Conservation (phyloP, 129 eudicot genomes). For the Flaveria sonorensis region DNA sequence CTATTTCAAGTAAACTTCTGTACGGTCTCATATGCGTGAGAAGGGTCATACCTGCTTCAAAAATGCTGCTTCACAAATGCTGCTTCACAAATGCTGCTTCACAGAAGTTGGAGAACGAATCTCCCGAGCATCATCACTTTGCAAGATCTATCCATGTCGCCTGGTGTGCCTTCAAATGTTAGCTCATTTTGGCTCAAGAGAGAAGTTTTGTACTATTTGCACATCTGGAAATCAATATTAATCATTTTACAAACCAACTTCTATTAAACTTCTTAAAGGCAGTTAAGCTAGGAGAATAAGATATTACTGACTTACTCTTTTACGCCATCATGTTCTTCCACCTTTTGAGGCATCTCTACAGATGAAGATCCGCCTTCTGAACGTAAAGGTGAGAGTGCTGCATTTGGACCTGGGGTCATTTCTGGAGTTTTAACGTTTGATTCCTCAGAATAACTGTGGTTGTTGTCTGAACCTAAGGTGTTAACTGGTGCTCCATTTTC, state of each 20-base stretch:
- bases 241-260: slow-evolving; percentile 15
- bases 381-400: slow-evolving; percentile 28
- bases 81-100: no score
- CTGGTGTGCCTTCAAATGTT: slow-evolving; percentile 20
- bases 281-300: not conserved
- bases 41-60: slow-evolving; percentile 37
- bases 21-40: slow-evolving; percentile 11
- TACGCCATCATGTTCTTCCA: slow-evolving; percentile 20
- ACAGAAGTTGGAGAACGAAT: slow-evolving; percentile 48
- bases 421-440: slow-evolving; percentile 43
- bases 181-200: slow-evolving; percentile 27
- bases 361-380: slow-evolving; percentile 47
- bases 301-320: slow-evolving; percentile 33
- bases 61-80: no score
- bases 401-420: slow-evolving; percentile 28
- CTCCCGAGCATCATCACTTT: slow-evolving; percentile 51
- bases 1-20: slow-evolving; percentile 19
- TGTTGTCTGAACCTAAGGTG: slow-evolving; percentile 35
- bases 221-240: slow-evolving; percentile 33
- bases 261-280: not conserved
- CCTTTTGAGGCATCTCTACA: slow-evolving; percentile 39
- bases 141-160: slow-evolving; percentile 25
- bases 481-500: slow-evolving; percentile 28
- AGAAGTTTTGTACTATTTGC: slow-evolving; percentile 32
- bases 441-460: slow-evolving; percentile 34